Base-by-base conservation (phyloP, 768 basidiomycete species). In the Collybia mongolica region DNA sequence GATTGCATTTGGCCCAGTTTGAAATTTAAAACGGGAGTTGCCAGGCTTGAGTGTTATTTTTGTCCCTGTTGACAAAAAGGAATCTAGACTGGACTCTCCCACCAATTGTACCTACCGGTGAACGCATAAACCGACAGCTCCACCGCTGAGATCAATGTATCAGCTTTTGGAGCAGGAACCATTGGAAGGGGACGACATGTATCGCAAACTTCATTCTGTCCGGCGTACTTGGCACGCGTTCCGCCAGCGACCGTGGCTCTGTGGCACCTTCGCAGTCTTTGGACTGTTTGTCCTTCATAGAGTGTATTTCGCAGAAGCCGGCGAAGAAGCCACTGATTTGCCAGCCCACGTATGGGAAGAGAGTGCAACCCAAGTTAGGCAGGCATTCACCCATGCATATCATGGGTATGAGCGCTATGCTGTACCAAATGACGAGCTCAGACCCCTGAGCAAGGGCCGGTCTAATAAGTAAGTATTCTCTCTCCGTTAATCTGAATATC, bases 351-450 rank as follows among this genome's bases (percentile, higher is more conserved):
- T 68, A 1, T 88, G 86, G 85, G 67, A 69, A 14, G 65, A 68
- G 11, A 69, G 81, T 26, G 84, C 86, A 0, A 64, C 67, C 5
- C 69, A 75, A 46, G 86, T 90, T 23, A 84, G 77, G 60, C 49
- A 68, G 8, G 84, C 86, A 0, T 89, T 87, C 63, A 44, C 74
- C 45, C 84, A 88, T 63, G 86, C 86, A 0, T 90, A 90, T 57
- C 68, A 70, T 22, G 83, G 80, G 7, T 90, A 90, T 58, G 77
- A 84, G 57, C 60, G 61, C 15, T 74, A 81, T 55, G 86, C 88
- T 1, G 73, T 74, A 0, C 82, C 84, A 6, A 72, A 75, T 39
- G 88, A 90, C 44, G 86, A 90, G 59, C 64, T 90, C 6, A 60
- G 56, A 14, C 86, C 88, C 0, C 6, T 85, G 17, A 70, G 79